Evolutionary conservation across 2,329 filamentous ascomycete species (phyloP), one percentile per base, ranked within the genome.

Genomic region (Cylindrodendrum hubeiense): DNA sequence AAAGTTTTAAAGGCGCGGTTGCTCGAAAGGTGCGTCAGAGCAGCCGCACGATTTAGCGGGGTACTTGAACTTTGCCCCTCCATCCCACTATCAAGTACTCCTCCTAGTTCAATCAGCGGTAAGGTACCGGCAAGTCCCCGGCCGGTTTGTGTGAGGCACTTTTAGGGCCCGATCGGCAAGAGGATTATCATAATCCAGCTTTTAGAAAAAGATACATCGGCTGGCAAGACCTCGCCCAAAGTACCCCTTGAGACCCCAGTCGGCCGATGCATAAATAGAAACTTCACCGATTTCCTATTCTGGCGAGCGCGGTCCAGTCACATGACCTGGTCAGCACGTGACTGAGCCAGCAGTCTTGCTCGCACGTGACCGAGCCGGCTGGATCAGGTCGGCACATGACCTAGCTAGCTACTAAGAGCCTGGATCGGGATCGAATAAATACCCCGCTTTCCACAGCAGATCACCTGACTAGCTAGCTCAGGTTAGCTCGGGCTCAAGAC

Each of bases 21-120:
- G 58, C 58, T 61, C 24, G 24, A 54, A 61, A 47, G 50, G 30
- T 54, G 56, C 46, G 46, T 61, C 63, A 65, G 63, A 60, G 56
- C 44, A 56, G 51, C 61, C 33, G 21, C 43, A 56, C 19, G 55
- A 61, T 43, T 58, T 41, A 39, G 57, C 51, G 58, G 59, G 60
- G 60, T 57, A 56, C 26, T 26, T 47, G 43, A 26, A 49, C 28
- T 51, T 21, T 61, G 24, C 58, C 34, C 15, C 60, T 34, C 34
- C 19, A 56, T 56, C 53, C 39, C 53, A 43, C 53, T 39, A 47
- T 56, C 33, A 53, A 51, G 34, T 39, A 39, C 34, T 22, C 41
- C 41, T 44, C 41, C 41, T 44, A 44, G 50, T 34, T 39, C 50
- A 52, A 37, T 52, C n/a, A 37, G 49, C 49, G 19, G 21, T 52